phyloP scores from a whole-genome alignment of 805 yeast species.

The Myxozyma melibiosi region DNA sequence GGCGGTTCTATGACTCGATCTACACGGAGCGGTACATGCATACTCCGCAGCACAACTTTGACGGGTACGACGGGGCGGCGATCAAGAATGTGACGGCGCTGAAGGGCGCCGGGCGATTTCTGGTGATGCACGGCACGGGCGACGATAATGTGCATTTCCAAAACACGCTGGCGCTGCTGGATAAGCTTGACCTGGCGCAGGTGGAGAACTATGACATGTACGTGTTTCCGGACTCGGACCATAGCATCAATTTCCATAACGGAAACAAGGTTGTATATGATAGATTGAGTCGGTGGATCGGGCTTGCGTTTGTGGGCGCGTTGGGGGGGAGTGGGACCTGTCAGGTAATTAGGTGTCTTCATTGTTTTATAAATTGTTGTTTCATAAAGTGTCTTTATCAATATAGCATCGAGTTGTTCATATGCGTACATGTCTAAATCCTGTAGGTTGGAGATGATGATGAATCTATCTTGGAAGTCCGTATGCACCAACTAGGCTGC shows the following conservation, averaged over 20 bases:
- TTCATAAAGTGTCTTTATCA: no score
- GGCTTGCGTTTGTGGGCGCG: conserved; percentile 24
- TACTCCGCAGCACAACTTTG: conserved; percentile 65
- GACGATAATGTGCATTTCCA: conserved; percentile 98
- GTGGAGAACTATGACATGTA: conserved; percentile 90
- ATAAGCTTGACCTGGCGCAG: conserved; percentile 65
- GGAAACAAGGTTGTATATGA: conserved; percentile 75
- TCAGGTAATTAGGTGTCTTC: no score
- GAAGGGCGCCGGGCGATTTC: conserved; percentile 62
- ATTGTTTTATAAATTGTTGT: no score
- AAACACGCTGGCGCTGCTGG: conserved; percentile 76
- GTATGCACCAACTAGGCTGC: no score
- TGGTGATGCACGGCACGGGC: conserved; percentile 94
- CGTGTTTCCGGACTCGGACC: conserved; percentile 92
- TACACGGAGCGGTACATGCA: conserved; percentile 96
- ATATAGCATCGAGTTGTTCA: no score
- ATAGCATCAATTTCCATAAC: conserved; percentile 75
- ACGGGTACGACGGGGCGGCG: conserved; percentile 61
- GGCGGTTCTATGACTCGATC: conserved; percentile 88
- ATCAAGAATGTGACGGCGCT: conserved; percentile 62
- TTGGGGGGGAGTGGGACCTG: conserved; percentile 2
- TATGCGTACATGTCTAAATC: no score
- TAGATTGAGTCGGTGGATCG: conserved; percentile 65
- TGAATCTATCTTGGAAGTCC: no score
- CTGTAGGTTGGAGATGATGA: no score